Evolutionary conservation across 257 asterid species (phyloP).

Genomic region (Solanum etuberosum): DNA sequence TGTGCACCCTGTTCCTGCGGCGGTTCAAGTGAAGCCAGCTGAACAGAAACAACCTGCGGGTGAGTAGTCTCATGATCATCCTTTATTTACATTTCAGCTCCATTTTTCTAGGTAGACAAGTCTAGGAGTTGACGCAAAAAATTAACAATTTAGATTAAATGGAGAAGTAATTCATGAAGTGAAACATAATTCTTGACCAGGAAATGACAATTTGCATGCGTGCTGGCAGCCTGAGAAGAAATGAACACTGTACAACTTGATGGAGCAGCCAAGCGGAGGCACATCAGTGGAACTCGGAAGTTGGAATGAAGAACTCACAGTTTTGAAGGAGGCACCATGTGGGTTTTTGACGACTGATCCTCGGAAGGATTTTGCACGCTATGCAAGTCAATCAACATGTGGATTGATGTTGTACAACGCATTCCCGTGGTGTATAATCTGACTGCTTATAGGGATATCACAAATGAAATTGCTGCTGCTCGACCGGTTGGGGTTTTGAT

Average conservation of each 20-base stretch:
- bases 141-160: not conserved
- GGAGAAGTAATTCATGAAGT: slow-evolving; percentile 19
- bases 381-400: not conserved
- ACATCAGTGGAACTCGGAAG: not conserved
- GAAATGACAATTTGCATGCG: slow-evolving; percentile 67
- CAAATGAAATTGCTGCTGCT: not conserved
- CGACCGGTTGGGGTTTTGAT: not conserved
- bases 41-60: slow-evolving; percentile 92
- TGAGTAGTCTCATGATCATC: slow-evolving; percentile 15
- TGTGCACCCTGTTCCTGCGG: slow-evolving; percentile 56
- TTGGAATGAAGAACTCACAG: slow-evolving; percentile 3
- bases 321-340: slow-evolving; percentile 3
- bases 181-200: slow-evolving; percentile 40
- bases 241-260: slow-evolving; percentile 21
- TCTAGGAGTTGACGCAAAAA: not conserved
- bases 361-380: not conserved
- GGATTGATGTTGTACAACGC: not conserved
- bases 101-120: not conserved
- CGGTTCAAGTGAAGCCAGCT: slow-evolving; percentile 59
- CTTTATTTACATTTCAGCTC: not conserved
- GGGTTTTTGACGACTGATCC: slow-evolving; percentile 4
- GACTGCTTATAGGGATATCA: not conserved
- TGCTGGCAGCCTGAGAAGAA: slow-evolving; percentile 97
- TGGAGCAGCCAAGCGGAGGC: not conserved
- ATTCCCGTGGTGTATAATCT: not conserved